Conservation (phyloP, 2,329 filamentous ascomycete species). For the Diaporthe australafricana region DNA sequence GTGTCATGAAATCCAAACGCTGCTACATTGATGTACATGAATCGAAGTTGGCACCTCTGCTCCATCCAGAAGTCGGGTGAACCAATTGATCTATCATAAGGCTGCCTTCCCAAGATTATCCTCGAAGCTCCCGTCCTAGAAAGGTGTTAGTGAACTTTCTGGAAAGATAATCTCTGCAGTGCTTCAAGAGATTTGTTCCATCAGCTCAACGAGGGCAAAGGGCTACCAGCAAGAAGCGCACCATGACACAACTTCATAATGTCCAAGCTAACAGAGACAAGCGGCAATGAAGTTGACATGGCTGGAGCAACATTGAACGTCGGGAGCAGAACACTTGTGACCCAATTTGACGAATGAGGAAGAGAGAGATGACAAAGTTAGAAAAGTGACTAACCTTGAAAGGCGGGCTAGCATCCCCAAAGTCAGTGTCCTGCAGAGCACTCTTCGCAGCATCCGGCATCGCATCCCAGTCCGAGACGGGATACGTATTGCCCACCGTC, state of each 20-base stretch:
- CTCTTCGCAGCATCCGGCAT: conserved; percentile 47
- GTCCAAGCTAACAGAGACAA: too few relatives aligned
- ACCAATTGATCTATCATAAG: conserved; percentile 13
- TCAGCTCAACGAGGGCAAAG: too few relatives aligned
- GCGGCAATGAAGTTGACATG: too few relatives aligned
- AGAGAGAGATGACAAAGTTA: neutral
- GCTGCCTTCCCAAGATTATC: conserved; percentile 14
- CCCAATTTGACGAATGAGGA: too few relatives aligned
- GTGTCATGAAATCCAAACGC: neutral
- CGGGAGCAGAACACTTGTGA: too few relatives aligned
- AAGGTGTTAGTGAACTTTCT: neutral
- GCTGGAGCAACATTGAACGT: too few relatives aligned
- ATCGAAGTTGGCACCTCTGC: neutral
- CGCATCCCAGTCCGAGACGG: conserved; percentile 55
- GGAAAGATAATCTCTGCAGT: neutral
- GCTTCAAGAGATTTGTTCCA: too few relatives aligned
- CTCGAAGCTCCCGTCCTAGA: conserved; percentile 11
- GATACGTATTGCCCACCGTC: conserved; percentile 48
- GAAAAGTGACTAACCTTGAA: conserved; percentile 44
- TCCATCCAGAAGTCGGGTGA: neutral
- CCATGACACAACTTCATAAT: too few relatives aligned
- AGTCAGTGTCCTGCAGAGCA: conserved; percentile 50
- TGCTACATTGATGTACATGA: neutral
- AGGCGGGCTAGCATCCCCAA: conserved; percentile 53
- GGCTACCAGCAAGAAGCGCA: too few relatives aligned